Conservation (phyloP, 148 eudicot genomes). For the Rhododendron henanense region DNA sequence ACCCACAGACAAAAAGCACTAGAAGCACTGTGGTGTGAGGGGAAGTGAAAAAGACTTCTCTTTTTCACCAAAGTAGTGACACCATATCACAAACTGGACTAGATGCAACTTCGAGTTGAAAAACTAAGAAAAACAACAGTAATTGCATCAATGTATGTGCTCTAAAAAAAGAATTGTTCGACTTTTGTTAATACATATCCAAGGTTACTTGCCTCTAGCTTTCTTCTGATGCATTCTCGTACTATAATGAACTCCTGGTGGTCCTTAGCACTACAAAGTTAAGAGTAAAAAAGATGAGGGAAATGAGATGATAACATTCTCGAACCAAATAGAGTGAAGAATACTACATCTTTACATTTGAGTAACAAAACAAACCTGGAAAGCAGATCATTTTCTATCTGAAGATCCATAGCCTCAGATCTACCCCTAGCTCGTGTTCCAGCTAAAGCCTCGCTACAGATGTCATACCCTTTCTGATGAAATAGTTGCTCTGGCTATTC, state of each 20-base stretch:
- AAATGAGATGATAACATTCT: neutral
- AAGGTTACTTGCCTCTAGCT: slow-evolving; percentile 64
- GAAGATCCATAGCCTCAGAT: slow-evolving; percentile 57
- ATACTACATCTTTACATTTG: neutral
- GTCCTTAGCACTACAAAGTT: slow-evolving; percentile 64
- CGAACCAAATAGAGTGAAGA: neutral
- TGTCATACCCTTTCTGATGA: slow-evolving; percentile 59
- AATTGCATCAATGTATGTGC: neutral
- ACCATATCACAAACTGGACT: neutral
- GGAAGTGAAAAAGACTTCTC: neutral
- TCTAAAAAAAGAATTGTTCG: neutral
- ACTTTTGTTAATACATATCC: neutral
- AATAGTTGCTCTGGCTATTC: slow-evolving; percentile 91
- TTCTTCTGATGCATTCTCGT: slow-evolving; percentile 75
- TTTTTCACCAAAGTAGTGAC: neutral
- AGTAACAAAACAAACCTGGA: slow-evolving; percentile 50
- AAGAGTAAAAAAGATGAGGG: neutral
- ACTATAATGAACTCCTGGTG: slow-evolving; percentile 85
- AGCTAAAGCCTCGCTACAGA: slow-evolving; percentile 92
- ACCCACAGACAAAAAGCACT: neutral
- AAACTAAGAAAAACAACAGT: neutral
- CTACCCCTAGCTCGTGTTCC: slow-evolving; percentile 88
- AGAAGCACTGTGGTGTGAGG: neutral
- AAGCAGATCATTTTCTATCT: slow-evolving; percentile 78
- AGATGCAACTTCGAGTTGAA: neutral